phyloP scores from a whole-genome alignment of 2,329 filamentous ascomycete genomes.

The Colletotrichum shisoi region DNA sequence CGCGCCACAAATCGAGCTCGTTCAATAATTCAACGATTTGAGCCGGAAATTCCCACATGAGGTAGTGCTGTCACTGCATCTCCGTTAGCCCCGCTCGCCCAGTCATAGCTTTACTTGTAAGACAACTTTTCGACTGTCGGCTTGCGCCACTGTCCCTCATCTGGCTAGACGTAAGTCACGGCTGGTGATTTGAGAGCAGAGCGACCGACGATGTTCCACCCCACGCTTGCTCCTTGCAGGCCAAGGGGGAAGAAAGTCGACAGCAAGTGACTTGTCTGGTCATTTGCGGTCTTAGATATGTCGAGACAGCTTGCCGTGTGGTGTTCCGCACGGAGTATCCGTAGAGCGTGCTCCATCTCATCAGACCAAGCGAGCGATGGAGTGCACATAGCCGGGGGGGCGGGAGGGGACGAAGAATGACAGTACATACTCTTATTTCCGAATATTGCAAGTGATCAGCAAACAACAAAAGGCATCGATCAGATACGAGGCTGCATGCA shows the following conservation, averaged over 20 bases:
- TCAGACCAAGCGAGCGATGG: slow-evolving; percentile 5
- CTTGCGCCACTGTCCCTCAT: too few relatives aligned
- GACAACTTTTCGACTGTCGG: background rate
- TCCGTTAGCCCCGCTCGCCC: background rate
- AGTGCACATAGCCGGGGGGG: background rate
- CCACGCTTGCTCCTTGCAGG: background rate
- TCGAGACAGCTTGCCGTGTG: background rate
- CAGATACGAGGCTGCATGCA: background rate
- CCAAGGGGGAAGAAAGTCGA: background rate
- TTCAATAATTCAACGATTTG: background rate
- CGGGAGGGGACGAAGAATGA: background rate
- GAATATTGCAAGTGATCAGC: slow-evolving; percentile 10
- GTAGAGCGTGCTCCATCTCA: slow-evolving; percentile 8
- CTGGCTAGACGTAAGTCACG: background rate
- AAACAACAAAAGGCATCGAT: too few relatives aligned
- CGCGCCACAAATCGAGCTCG: background rate
- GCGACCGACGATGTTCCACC: background rate
- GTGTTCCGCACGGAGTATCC: background rate
- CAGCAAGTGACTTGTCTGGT: background rate
- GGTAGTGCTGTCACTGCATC: background rate
- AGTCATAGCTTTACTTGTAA: background rate
- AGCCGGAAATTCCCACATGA: background rate
- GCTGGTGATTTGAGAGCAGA: background rate
- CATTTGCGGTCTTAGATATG: background rate
- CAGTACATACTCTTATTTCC: background rate